phyloP scores from a whole-genome alignment of 352 stramenopile genomes.

The Phytophthora pinifolia region DNA sequence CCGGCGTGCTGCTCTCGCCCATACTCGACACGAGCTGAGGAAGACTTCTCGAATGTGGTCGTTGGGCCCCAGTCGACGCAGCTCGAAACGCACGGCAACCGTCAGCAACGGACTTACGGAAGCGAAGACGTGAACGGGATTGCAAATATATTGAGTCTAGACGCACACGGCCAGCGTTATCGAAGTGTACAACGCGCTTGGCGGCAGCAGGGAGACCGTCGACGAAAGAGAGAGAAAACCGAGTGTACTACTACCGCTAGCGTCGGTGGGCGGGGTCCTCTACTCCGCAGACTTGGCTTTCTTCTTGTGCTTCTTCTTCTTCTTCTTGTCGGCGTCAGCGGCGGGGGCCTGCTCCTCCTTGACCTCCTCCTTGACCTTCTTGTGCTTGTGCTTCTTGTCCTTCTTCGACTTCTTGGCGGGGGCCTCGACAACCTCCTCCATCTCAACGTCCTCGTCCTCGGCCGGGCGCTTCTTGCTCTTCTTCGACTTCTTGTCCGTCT shows the following conservation, averaged over 20 bases:
- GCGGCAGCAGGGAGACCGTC: constrained; percentile 24
- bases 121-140: constrained; percentile 18
- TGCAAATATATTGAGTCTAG: constrained; percentile 40
- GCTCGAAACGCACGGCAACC: constrained; percentile 28
- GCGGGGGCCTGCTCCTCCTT: constrained; percentile 13
- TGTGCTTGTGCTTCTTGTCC: constrained; percentile 62
- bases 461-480: constrained; percentile 82
- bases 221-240: constrained; percentile 20
- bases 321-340: constrained; percentile 62
- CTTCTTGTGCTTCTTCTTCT: constrained; percentile 84
- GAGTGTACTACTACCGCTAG: constrained; percentile 49
- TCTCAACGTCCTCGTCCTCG: constrained; percentile 56
- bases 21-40: constrained; percentile 6
- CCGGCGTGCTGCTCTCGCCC: constrained; percentile 8
- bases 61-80: background rate
- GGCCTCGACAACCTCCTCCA: constrained; percentile 63
- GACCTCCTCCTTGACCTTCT: constrained; percentile 35
- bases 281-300: constrained; percentile 79
- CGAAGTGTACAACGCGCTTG: constrained; percentile 31
- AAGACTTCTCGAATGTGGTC: constrained; percentile 17
- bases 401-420: constrained; percentile 87
- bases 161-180: constrained; percentile 28
- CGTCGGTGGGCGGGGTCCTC: constrained; percentile 29
- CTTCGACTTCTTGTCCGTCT: constrained; percentile 64
- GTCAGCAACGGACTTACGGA: constrained; percentile 14